These are phyloP conservation scores for Tylopilus rubrobrunneus DNA, from an alignment of 768 basidiomycete genomes.

Conservation along the genomic window DNA sequence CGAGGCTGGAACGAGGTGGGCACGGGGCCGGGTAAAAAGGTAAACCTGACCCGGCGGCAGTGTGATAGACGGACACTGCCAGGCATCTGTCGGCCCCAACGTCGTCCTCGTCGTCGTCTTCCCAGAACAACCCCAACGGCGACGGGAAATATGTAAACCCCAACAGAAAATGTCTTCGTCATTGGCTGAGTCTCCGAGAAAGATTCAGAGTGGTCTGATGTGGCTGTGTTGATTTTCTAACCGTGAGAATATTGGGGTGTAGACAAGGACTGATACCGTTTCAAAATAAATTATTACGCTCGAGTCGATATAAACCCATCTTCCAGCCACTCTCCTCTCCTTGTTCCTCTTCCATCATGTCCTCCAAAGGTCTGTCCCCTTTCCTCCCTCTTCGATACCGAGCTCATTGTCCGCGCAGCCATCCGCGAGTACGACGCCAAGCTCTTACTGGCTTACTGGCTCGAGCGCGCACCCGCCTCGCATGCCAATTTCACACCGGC, in stretches of 20 bases:
- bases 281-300: slow-evolving; percentile 13
- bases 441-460: slow-evolving; percentile 96
- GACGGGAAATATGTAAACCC: background rate
- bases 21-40: slow-evolving; percentile 1
- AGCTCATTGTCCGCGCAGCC: slow-evolving; percentile 37
- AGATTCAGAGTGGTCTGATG: slow-evolving; percentile 5
- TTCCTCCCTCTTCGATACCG: background rate
- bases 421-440: slow-evolving; percentile 99
- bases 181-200: background rate
- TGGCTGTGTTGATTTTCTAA: slow-evolving; percentile 28
- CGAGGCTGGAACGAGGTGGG: slow-evolving; percentile 10
- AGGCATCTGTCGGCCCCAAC: background rate
- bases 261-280: slow-evolving; percentile 23
- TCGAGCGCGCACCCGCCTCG: slow-evolving; percentile 82
- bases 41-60: background rate
- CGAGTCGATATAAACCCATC: slow-evolving; percentile 12
- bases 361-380: slow-evolving; percentile 29
- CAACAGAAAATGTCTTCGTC: background rate
- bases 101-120: background rate
- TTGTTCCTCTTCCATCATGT: slow-evolving; percentile 25
- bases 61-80: background rate
- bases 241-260: slow-evolving; percentile 29
- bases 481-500: slow-evolving; percentile 53
- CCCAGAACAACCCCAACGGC: background rate
- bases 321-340: background rate